Evolutionary conservation across 78 protist species (phyloP), one percentile per base, ranked within the genome.

Genomic region (Dictyostelium brefeldianum): DNA sequence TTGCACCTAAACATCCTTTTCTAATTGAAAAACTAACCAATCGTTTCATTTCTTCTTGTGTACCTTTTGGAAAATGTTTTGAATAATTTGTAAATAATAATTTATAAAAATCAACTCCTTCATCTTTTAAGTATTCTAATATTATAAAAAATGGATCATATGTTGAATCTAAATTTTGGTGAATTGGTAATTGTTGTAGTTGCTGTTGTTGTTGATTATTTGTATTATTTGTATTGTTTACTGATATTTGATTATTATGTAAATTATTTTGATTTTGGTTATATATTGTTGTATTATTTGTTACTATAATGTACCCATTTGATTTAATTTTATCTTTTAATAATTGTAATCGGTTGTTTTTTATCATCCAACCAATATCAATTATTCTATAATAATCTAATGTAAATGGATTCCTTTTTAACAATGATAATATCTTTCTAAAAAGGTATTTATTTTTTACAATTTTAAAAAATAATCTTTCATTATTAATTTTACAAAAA

Each of bases 1-100:
- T 31, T 67, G 75, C 75, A 29, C 75, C 75, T 6, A 67, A 12
- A 67, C 75, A 67, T 27, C 75, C 75, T 17, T 67, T 67, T 67
- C 47, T 67, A 67, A 67, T 67, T 67, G 75, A 31, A 67, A 14
- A 67, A 31, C 47, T 31, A 67, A 67, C 43, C 15, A 67, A 15
- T 5, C 48, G 10, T 29, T 67, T 31, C 47, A 15, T 25, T 67
- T 67, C 50, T n/a, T 67, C 75, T 27, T 27, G 12, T 8, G 75
- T 67, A 29, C 29, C 25, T 22, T 20, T 67, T 31, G 41, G 41
- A 43, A 67, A 67, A 67, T 67, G 75, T 17, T 31, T 67, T 27
- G 75, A 31, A 31, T 67, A 67, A 31, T 67, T 67, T 25, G 22
- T 67, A 31, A 67, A 67, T 67, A 67, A 18, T 17, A 31, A 67